Conservation (phyloP, 2,329 filamentous ascomycete genomes). For the Apiospora koreana region DNA sequence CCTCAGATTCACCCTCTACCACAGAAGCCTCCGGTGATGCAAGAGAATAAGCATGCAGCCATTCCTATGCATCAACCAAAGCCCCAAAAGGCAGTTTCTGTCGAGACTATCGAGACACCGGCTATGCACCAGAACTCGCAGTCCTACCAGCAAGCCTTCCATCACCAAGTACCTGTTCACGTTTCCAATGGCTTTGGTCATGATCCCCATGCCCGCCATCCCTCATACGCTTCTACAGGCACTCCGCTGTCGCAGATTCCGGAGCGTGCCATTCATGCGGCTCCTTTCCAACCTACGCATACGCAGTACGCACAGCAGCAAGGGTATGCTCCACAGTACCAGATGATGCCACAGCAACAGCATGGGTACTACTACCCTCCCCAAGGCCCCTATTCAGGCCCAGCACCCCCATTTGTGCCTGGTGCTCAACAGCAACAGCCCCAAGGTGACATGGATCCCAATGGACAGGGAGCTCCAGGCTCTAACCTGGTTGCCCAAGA, state of each 20-base stretch:
- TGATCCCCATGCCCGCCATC: conserved; percentile 65
- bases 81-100: conserved; percentile 90
- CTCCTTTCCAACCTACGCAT: conserved; percentile 79
- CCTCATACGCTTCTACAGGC: conserved; percentile 70
- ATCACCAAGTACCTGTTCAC: conserved; percentile 87
- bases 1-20: conserved; percentile 60
- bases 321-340: conserved; percentile 61
- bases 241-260: conserved; percentile 91
- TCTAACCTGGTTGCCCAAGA: conserved; percentile 74
- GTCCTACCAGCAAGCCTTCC: conserved; percentile 78
- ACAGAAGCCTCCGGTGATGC: conserved; percentile 54
- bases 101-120: conserved; percentile 89
- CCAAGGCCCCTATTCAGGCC: conserved; percentile 43
- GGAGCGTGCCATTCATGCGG: conserved; percentile 87
- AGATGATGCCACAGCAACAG: conserved; percentile 58
- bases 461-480: conserved; percentile 55
- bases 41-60: conserved; percentile 54
- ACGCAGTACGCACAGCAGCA: conserved; percentile 62
- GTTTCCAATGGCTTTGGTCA: conserved; percentile 59
- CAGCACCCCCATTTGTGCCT: conserved; percentile 59
- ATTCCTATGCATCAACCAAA: conserved; percentile 90
- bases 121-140: conserved; percentile 52
- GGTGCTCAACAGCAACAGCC: conserved; percentile 45
- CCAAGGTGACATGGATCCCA: conserved; percentile 37
- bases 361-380: conserved; percentile 68